Percentiles rank a stretch among this genome's conserved stretches.
These are phyloP conservation scores for Zygoascus flipseniorum DNA, from an alignment of 805 yeast species.

Conservation along the genomic window DNA sequence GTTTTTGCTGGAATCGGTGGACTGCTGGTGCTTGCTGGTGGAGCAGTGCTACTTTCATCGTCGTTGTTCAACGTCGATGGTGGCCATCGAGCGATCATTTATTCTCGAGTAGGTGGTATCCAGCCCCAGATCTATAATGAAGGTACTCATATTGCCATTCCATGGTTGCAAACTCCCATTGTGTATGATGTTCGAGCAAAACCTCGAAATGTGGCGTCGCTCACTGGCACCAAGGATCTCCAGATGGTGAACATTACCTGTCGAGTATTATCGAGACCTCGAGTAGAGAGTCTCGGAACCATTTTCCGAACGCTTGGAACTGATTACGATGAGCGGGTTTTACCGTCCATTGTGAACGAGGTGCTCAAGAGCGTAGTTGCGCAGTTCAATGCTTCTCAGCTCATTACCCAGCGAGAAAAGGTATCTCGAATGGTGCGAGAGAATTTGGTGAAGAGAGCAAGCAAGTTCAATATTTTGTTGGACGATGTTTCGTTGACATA, in stretches of 20 bases:
- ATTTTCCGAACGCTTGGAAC: constrained; percentile 88
- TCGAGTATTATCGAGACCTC: constrained; percentile 89
- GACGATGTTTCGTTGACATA: constrained; percentile 95
- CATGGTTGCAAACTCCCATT: constrained; percentile 91
- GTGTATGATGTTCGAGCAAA: constrained; percentile 94
- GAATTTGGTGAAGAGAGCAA: constrained; percentile 82
- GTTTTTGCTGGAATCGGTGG: constrained; percentile 60
- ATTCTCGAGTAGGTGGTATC: constrained; percentile 81
- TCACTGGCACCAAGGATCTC: constrained; percentile 96
- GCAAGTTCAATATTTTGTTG: constrained; percentile 73
- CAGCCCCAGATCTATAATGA: constrained; percentile 75
- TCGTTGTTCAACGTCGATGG: constrained; percentile 87
- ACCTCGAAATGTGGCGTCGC: constrained; percentile 90
- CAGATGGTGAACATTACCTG: constrained; percentile 99
- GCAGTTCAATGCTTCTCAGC: constrained; percentile 95
- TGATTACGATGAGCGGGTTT: constrained; percentile 93
- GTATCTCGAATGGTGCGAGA: constrained; percentile 89
- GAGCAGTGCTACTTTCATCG: constrained; percentile 43
- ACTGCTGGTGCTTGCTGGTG: constrained; percentile 48
- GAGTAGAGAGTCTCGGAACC: constrained; percentile 63
- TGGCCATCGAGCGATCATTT: constrained; percentile 95
- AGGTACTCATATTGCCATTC: constrained; percentile 91
- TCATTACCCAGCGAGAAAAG: constrained; percentile 97
- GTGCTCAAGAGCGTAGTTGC: constrained; percentile 95
- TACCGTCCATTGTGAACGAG: constrained; percentile 97